Evolutionary conservation across 345 rosid species (phyloP).

Genomic region (Populus ilicifolia): DNA sequence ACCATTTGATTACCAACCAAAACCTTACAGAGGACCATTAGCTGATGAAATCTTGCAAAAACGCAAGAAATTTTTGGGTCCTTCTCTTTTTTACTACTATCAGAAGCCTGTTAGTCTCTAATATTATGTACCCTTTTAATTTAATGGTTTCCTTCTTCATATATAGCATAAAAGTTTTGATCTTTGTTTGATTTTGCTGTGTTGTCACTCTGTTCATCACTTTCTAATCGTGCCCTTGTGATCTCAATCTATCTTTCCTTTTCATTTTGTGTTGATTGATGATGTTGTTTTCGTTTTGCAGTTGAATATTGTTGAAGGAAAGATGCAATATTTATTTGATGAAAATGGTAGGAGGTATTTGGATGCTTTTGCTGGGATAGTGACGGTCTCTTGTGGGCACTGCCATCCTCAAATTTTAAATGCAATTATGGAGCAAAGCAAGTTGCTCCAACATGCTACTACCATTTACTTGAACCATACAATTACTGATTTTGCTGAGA

Average conservation of each 20-base stretch:
- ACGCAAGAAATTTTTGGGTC: slow-evolving; percentile 78
- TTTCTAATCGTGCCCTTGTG: background rate
- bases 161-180: no score
- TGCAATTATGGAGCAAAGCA: slow-evolving; percentile 71
- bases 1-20: slow-evolving; percentile 61
- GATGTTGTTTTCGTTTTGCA: slow-evolving; percentile 3
- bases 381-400: slow-evolving; percentile 89
- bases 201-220: no score
- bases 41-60: slow-evolving; percentile 67
- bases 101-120: slow-evolving; percentile 67
- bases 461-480: slow-evolving; percentile 86
- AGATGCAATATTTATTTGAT: slow-evolving; percentile 94
- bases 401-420: slow-evolving; percentile 80
- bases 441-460: slow-evolving; percentile 86
- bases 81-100: slow-evolving; percentile 82
- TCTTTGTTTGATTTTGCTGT: background rate
- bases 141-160: background rate
- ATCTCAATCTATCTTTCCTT: background rate
- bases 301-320: slow-evolving; percentile 94
- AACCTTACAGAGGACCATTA: slow-evolving; percentile 64
- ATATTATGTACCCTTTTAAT: background rate
- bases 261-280: background rate
- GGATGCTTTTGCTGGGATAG: slow-evolving; percentile 90
- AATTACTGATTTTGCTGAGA: slow-evolving; percentile 84
- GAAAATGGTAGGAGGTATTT: slow-evolving; percentile 72